Evolutionary conservation across 108 stramenopile species (phyloP).

Genomic region (Cyclotella choctawhatcheeana): DNA sequence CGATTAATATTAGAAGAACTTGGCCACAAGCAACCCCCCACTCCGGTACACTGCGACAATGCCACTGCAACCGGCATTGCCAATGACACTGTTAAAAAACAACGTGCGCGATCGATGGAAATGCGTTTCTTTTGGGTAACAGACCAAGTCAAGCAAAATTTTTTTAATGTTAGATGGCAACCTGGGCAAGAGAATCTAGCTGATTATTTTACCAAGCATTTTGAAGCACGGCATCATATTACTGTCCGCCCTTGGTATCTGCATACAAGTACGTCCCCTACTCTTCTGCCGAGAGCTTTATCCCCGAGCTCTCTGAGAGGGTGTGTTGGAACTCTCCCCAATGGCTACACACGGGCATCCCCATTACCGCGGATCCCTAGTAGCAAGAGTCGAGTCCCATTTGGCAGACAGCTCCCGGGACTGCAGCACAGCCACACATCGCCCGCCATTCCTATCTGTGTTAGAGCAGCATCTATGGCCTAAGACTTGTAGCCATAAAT

Average conservation of each 20-base stretch:
- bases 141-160: neutral
- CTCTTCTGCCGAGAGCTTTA: slow-evolving; percentile 1
- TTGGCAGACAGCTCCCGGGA: slow-evolving; percentile 8
- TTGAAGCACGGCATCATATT: slow-evolving; percentile 6
- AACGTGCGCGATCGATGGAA: slow-evolving; percentile 4
- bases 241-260: neutral
- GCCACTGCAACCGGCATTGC: slow-evolving; percentile 1
- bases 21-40: neutral
- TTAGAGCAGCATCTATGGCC: too few relatives aligned
- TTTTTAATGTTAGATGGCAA: slow-evolving; percentile 4
- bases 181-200: slow-evolving; percentile 13
- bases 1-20: neutral
- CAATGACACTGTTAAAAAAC: slow-evolving; percentile 18
- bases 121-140: slow-evolving; percentile 13
- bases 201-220: slow-evolving; percentile 12
- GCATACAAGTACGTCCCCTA: neutral
- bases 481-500: slow-evolving; percentile 6
- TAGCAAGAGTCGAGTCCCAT: neutral
- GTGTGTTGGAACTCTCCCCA: slow-evolving; percentile 3
- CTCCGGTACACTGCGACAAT: slow-evolving; percentile 8
- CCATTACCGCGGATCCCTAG: neutral
- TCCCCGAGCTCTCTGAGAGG: slow-evolving; percentile 3
- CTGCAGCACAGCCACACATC: slow-evolving; percentile 6
- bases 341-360: neutral
- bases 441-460: neutral